Conservation (phyloP, 2,329 filamentous ascomycete genomes). For the Lithohypha guttulata region DNA sequence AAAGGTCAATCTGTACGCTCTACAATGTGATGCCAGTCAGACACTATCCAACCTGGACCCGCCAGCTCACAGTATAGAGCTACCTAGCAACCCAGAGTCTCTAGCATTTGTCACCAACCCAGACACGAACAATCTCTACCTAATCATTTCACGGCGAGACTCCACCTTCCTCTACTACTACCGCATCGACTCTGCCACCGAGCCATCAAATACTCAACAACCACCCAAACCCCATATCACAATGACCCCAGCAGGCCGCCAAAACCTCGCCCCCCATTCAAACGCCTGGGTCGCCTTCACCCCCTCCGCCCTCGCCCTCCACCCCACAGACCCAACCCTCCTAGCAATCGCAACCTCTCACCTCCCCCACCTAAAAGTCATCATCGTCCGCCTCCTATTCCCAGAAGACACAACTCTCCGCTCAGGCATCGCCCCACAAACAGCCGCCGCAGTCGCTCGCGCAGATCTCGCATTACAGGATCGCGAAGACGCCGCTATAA, state of each 20-base stretch:
- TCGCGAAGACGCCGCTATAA: slow-evolving; percentile 49
- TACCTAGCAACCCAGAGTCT: slow-evolving; percentile 47
- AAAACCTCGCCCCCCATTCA: slow-evolving; percentile 52
- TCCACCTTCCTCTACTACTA: slow-evolving; percentile 52
- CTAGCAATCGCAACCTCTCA: slow-evolving; percentile 51
- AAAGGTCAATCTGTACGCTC: slow-evolving; percentile 43
- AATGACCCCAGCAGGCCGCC: slow-evolving; percentile 40
- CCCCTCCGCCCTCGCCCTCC: slow-evolving; percentile 46
- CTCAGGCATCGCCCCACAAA: slow-evolving; percentile 10
- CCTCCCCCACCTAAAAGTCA: slow-evolving; percentile 51
- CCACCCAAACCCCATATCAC: slow-evolving; percentile 15
- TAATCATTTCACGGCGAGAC: slow-evolving; percentile 46
- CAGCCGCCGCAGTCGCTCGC: slow-evolving; percentile 16
- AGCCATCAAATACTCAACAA: neutral
- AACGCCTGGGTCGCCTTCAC: slow-evolving; percentile 56
- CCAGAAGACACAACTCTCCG: slow-evolving; percentile 26
- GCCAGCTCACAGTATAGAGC: slow-evolving; percentile 33
- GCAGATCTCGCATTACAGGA: slow-evolving; percentile 35
- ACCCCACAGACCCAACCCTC: slow-evolving; percentile 43
- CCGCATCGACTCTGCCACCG: slow-evolving; percentile 17
- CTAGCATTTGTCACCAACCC: slow-evolving; percentile 43
- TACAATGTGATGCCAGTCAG: slow-evolving; percentile 14
- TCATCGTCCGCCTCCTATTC: slow-evolving; percentile 48
- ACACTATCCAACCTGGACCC: slow-evolving; percentile 27
- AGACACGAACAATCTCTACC: slow-evolving; percentile 36